Base-by-base conservation (phyloP, 2,329 filamentous ascomycete genomes). In the Microdochium bolleyi region DNA sequence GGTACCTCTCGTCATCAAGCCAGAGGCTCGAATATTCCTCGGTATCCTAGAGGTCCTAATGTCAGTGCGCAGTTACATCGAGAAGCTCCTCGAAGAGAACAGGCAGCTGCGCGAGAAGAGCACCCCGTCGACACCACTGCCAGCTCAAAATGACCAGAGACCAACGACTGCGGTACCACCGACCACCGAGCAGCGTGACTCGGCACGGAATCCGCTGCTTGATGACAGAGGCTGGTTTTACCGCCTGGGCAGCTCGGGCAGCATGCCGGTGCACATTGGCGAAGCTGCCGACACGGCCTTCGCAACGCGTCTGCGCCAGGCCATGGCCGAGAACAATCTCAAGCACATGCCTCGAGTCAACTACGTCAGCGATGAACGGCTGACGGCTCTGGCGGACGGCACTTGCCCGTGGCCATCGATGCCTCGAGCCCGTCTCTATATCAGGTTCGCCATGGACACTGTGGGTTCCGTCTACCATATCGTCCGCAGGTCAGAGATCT, bases 391-490 rank as follows among this genome's bases (percentile, higher is more conserved):
- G 1, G 62, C 63, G 1, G 62, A 64, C 2, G 61, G 62, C 1
- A 62, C 68, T 3, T 64, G 65, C 3, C 61, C 63, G 2, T 73
- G 69, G 70, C 73, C 73, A 0, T 67, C 65, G 13, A 64, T 67
- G 0, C 64, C 70, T 1, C 62, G 68, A 21, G 66, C 70, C n/a
- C 60, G 65, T 0, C 63, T 72, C 2, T 59, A 72, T 1, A 56
- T 73, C 5, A 69, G 72, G 30, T 70, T 71, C 3, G 71, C 73
- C 1, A 51, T 76, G 19, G 67, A 67, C 27, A 70, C 70, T 37
- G 64, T 73, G 2, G 69, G 66, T 24, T 63, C 64, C 14, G 64
- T 61, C n/a, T 76, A 71, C 52, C 72, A 76, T 50, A 67, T 75
- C 9, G 66, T 74, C 1, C 67, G 69, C 1, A 65, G 61, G 48